Conservation (phyloP, 495 filamentous ascomycete species). For the Neurospora terricola region DNA sequence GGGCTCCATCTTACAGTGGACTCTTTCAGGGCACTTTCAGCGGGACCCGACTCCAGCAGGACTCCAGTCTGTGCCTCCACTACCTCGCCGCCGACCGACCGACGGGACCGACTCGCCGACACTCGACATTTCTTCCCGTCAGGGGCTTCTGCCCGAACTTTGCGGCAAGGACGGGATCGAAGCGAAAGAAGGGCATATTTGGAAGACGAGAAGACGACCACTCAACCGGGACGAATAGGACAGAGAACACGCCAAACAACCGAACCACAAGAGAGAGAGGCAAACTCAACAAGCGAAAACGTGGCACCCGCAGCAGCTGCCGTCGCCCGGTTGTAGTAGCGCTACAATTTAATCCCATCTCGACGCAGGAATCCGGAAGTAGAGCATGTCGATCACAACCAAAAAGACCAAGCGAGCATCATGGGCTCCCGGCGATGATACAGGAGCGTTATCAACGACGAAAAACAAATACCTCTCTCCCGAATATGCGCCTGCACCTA, state of each 20-base stretch:
- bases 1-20: background rate
- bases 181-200: background rate
- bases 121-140: background rate
- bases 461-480: background rate
- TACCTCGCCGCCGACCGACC: background rate
- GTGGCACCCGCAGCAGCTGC: background rate
- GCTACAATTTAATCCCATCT: background rate
- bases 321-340: background rate
- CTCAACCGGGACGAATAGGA: background rate
- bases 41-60: background rate
- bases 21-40: background rate
- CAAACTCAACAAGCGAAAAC: background rate
- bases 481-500: background rate
- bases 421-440: background rate
- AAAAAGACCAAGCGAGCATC: background rate
- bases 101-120: background rate
- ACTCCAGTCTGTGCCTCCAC: background rate
- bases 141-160: background rate
- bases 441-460: background rate
- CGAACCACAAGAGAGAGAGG: background rate
- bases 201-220: background rate
- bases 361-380: background rate
- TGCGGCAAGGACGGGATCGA: background rate
- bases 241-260: background rate
- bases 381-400: background rate